Conservation (phyloP, 768 basidiomycete genomes). For the Russula ochroleuca region DNA sequence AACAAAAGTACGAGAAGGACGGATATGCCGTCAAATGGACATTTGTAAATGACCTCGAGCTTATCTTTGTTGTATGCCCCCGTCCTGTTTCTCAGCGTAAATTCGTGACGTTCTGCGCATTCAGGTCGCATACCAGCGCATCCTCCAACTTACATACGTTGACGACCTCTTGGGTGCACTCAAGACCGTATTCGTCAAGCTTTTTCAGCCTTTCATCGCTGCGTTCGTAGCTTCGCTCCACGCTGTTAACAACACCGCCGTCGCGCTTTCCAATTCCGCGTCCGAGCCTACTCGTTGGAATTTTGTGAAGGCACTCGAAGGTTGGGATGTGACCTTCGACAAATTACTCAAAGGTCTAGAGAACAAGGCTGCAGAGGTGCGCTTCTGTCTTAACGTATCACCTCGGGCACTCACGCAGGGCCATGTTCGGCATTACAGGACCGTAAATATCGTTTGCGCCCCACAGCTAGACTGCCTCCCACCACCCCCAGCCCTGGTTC, state of each 20-base stretch:
- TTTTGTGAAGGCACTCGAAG: slow-evolving; percentile 63
- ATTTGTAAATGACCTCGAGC: slow-evolving; percentile 89
- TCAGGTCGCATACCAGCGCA: slow-evolving; percentile 94
- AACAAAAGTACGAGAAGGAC: slow-evolving; percentile 87
- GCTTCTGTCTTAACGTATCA: slow-evolving; percentile 20
- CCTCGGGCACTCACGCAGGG: not conserved
- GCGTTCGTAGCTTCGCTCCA: slow-evolving; percentile 83
- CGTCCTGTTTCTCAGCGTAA: not conserved
- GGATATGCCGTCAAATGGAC: slow-evolving; percentile 95
- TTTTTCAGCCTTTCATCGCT: slow-evolving; percentile 79
- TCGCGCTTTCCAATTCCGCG: slow-evolving; percentile 33
- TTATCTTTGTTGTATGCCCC: slow-evolving; percentile 87
- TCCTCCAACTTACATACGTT: slow-evolving; percentile 90
- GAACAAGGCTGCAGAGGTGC: slow-evolving; percentile 65
- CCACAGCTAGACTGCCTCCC: slow-evolving; percentile 35
- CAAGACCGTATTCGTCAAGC: slow-evolving; percentile 79
- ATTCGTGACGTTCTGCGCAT: slow-evolving; percentile 5
- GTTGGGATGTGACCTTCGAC: slow-evolving; percentile 81
- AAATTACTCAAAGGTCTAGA: slow-evolving; percentile 69
- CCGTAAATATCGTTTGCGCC: slow-evolving; percentile 60
- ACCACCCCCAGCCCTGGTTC: slow-evolving; percentile 46
- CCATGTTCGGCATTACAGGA: slow-evolving; percentile 45
- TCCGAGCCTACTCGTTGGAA: slow-evolving; percentile 52
- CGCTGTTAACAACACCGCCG: slow-evolving; percentile 48
- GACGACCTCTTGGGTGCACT: slow-evolving; percentile 79